Conservation (phyloP, 2,329 filamentous ascomycete species). For the Leptosphaerulina australis region DNA sequence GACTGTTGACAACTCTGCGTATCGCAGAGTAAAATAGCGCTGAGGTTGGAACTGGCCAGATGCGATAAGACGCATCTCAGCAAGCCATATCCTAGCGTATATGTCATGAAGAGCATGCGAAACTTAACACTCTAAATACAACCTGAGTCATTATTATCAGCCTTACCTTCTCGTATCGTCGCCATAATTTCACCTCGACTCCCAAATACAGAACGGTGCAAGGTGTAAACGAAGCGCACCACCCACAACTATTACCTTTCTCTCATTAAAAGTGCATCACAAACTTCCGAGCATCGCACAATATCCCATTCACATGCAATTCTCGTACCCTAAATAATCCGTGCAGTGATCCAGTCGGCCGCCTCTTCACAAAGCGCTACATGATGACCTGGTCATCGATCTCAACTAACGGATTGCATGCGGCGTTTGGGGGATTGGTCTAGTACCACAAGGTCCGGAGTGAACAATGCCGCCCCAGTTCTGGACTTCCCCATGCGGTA, state of each 20-base stretch:
- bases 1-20: too few species aligned
- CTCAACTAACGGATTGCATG: neutral
- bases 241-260: neutral
- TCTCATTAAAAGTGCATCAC: neutral
- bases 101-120: too few species aligned
- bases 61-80: too few species aligned
- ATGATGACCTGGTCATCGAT: neutral
- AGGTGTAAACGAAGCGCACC: neutral
- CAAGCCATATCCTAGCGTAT: too few species aligned
- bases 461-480: neutral
- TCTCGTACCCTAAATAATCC: neutral
- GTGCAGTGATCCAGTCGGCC: neutral
- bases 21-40: too few species aligned
- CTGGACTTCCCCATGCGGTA: neutral
- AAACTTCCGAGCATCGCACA: slow-evolving; percentile 13
- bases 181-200: neutral
- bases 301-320: slow-evolving; percentile 15
- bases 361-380: neutral
- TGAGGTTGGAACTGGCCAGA: too few species aligned
- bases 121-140: too few species aligned
- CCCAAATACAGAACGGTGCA: neutral
- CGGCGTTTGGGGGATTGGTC: neutral
- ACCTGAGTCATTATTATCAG: neutral
- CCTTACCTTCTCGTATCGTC: neutral
- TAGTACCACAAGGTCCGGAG: neutral